A percentile compares a stretch with the other conserved stretches of the same genome.
Conservation (phyloP, 1,284 basidiomycete genomes). For the Malassezia cuniculi region DNA sequence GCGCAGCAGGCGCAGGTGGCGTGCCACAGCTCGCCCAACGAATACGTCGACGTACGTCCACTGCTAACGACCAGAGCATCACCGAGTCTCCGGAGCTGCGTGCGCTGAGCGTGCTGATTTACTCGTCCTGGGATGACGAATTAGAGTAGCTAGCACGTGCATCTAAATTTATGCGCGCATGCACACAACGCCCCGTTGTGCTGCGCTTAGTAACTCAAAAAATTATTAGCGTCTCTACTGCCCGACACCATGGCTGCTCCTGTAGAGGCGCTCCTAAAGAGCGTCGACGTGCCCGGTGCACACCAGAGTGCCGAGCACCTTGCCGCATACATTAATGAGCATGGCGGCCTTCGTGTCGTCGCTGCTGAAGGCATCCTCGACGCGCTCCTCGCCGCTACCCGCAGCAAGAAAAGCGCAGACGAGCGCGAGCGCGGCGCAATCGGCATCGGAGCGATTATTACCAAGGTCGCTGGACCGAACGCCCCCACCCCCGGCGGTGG, state of each 20-base stretch:
- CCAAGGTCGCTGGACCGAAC: slow-evolving; percentile 43
- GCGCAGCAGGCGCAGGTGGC: slow-evolving; percentile 63
- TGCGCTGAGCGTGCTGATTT: slow-evolving; percentile 13
- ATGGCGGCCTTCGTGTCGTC: slow-evolving; percentile 40
- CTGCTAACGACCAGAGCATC: background rate
- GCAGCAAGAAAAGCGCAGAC: slow-evolving; percentile 72
- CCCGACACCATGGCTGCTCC: slow-evolving; percentile 14
- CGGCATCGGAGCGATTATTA: slow-evolving; percentile 48
- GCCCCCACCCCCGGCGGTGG: slow-evolving; percentile 55
- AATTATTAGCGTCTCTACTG: background rate
- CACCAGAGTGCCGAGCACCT: slow-evolving; percentile 44
- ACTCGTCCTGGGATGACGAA: slow-evolving; percentile 12
- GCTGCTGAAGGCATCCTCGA: slow-evolving; percentile 44
- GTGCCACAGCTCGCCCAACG: slow-evolving; percentile 62
- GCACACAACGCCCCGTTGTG: background rate
- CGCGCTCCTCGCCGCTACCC: slow-evolving; percentile 51
- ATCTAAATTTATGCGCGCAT: too few species aligned
- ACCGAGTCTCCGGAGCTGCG: slow-evolving; percentile 11
- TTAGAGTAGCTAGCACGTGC: background rate
- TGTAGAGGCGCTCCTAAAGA: slow-evolving; percentile 46
- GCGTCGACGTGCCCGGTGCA: slow-evolving; percentile 6
- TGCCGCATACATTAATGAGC: slow-evolving; percentile 42
- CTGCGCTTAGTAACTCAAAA: background rate
- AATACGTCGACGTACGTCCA: slow-evolving; percentile 62
- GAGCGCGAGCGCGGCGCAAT: slow-evolving; percentile 85